These are phyloP conservation scores for Xylaria telfairii DNA, from an alignment of 495 filamentous ascomycete genomes.

Conservation along the genomic window DNA sequence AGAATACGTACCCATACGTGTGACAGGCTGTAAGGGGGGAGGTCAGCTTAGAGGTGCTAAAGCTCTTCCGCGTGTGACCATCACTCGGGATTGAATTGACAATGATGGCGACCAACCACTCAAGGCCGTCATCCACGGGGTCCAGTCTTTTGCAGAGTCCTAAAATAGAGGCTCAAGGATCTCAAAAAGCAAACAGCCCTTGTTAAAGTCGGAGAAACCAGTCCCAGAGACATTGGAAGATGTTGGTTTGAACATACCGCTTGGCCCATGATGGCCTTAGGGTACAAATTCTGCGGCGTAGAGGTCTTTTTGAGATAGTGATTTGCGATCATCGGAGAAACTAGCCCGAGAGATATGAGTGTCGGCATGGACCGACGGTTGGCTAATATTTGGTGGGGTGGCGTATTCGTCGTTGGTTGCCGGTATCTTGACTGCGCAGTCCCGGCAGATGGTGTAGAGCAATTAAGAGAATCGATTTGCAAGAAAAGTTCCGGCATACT, in stretches of 20 bases:
- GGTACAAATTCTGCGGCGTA: no score
- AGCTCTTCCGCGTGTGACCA: not conserved
- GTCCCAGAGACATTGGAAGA: not conserved
- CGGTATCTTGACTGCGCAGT: not conserved
- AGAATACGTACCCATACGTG: no score
- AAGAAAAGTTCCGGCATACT: not conserved
- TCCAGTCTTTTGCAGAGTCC: not conserved
- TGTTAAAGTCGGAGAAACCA: not conserved
- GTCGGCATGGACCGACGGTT: no score
- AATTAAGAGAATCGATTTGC: not conserved
- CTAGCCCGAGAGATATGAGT: not conserved
- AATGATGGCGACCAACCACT: not conserved
- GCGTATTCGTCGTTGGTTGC: not conserved
- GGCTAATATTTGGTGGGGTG: not conserved
- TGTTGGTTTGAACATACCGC: no score
- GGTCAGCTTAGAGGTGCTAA: no score
- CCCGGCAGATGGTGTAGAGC: not conserved
- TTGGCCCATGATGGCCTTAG: no score
- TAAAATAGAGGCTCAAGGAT: not conserved
- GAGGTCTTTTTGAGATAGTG: no score
- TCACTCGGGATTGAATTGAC: not conserved
- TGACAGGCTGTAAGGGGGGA: no score
- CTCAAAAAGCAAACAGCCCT: not conserved
- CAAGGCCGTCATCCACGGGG: not conserved
- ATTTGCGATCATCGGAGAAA: not conserved